Base-by-base conservation (phyloP, 148 eudicot species). In the Amaranthus cruentus region DNA sequence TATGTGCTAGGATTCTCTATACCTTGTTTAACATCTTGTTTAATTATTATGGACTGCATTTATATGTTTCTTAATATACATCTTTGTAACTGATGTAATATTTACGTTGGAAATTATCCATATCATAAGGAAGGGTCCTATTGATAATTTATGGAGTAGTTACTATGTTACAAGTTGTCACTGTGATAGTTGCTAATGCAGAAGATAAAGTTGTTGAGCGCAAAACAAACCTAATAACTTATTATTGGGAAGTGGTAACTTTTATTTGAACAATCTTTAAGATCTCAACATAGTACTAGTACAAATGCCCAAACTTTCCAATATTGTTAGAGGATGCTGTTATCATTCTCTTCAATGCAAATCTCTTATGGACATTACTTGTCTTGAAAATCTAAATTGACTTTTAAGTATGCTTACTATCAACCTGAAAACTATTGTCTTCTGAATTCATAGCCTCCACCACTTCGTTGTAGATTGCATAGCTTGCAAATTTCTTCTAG, bases 1-100 rank as follows among this genome's bases (percentile, higher is more conserved):
- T 61, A 6, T 60, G 51, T 73, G 50, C 68, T 73, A 51, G 61
- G 43, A 52, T 62, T 7, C 46, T 44, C 57, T 60, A 7, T 55
- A 62, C 48, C 14, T 59, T 49, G 57, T 72, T 50, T 72, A 6
- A 50, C 38, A 28, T 28, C 38, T 28, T 28, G 38, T 28, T 28
- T 28, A 0, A 28, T 28, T 48, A 11, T 48, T 4, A n/a, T 38
- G 0, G 12, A 51, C 14, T 60, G 6, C 14, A 61, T 48, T 49
- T 55, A 14, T 6, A 28, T 46, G 62, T 44, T 71, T 71, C 54
- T 58, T 18, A 56, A 55, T 12, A 12, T 12, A 42, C 48, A 56
- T 43, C 51, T 55, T n/a, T 59, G 51, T 62, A 64, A 10, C n/a
- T 47, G 69, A 15, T 48, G 28, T 28, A 66, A 18, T 4, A 6